Conservation (phyloP, 75 land plant genomes). For the Cunninghamia lanceolata region DNA sequence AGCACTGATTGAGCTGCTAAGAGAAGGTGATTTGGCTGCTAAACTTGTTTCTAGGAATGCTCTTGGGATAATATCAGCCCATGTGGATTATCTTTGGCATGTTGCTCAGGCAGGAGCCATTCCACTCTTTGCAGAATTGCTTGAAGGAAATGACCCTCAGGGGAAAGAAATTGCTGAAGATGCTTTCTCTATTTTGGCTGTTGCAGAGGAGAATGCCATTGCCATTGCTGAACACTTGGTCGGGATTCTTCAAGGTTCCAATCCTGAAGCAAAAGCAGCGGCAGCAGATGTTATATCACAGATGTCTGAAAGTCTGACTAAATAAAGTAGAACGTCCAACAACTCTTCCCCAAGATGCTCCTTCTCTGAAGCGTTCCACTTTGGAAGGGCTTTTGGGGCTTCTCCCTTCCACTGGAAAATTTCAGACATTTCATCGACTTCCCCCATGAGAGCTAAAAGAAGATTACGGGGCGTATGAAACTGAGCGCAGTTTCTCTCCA, state of each 20-base stretch:
- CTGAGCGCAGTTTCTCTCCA: constrained; percentile 62
- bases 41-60: constrained; percentile 37
- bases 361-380: constrained; percentile 45
- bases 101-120: constrained; percentile 47
- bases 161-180: constrained; percentile 47
- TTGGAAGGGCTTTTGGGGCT: constrained; percentile 47
- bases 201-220: constrained; percentile 39
- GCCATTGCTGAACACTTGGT: constrained; percentile 36
- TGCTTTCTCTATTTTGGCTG: constrained; percentile 43
- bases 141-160: constrained; percentile 25
- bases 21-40: constrained; percentile 24
- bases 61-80: constrained; percentile 36
- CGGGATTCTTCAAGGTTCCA: constrained; percentile 27
- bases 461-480: constrained; percentile 68
- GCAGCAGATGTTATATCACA: constrained; percentile 51
- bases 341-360: constrained; percentile 60
- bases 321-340: constrained; percentile 61
- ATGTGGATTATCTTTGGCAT: constrained; percentile 30
- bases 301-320: constrained; percentile 63
- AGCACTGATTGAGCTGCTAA: constrained; percentile 26
- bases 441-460: constrained; percentile 64
- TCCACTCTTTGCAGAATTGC: constrained; percentile 34
- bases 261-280: constrained; percentile 35
- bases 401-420: constrained; percentile 70
- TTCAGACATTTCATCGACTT: constrained; percentile 62